Conservation (phyloP, 2,329 filamentous ascomycete genomes). For the Sclerotinia minor region DNA sequence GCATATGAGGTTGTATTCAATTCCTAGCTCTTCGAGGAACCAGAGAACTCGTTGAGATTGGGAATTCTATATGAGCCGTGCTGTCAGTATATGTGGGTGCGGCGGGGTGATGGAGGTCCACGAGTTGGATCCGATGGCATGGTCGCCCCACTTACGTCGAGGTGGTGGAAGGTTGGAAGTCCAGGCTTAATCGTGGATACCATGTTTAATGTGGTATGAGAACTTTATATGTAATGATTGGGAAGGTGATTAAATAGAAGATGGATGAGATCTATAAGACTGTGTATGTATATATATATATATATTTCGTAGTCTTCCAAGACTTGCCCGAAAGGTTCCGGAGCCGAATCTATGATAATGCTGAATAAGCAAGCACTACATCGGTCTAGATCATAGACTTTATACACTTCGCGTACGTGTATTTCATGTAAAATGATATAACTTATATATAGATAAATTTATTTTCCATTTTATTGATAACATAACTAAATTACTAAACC, state of each 20-base stretch:
- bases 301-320: neutral
- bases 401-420: too few species aligned
- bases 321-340: neutral
- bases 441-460: too few species aligned
- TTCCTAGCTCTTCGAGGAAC: constrained; percentile 67
- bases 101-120: neutral
- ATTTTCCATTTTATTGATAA: too few species aligned
- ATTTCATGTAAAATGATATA: too few species aligned
- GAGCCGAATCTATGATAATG: too few species aligned
- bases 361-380: too few species aligned
- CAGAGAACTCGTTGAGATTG: constrained; percentile 67
- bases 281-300: neutral
- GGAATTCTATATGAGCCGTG: constrained; percentile 52
- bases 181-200: neutral
- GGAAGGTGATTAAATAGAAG: neutral
- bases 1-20: constrained; percentile 78
- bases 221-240: neutral
- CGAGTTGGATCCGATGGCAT: neutral
- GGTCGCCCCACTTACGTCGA: constrained; percentile 32
- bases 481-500: too few species aligned
- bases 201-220: neutral
- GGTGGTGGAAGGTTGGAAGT: constrained; percentile 36
- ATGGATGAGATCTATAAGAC: neutral
- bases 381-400: too few species aligned
- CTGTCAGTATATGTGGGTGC: neutral